Conservation (phyloP, 768 basidiomycete species). For the Suillus tomentosus region DNA sequence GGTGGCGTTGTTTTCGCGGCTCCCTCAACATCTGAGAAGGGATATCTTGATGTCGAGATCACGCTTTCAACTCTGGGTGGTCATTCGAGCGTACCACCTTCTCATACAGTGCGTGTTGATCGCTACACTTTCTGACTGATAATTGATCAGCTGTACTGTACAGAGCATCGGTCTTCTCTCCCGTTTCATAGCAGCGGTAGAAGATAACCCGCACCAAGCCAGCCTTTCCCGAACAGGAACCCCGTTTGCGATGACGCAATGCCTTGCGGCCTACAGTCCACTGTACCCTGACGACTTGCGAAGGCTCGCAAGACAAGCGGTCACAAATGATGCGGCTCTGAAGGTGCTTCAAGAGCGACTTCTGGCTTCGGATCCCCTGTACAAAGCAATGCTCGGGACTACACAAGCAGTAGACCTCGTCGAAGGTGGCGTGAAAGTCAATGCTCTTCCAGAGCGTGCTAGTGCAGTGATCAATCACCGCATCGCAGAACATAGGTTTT, state of each 20-base stretch:
- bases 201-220: slow-evolving; percentile 55
- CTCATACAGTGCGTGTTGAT: slow-evolving; percentile 59
- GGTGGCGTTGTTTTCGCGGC: slow-evolving; percentile 44
- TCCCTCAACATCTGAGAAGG: slow-evolving; percentile 73
- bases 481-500: slow-evolving; percentile 61
- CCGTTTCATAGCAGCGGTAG: slow-evolving; percentile 60
- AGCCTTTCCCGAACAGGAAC: slow-evolving; percentile 42
- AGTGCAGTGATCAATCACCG: slow-evolving; percentile 71
- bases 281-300: slow-evolving; percentile 49
- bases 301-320: slow-evolving; percentile 45
- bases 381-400: slow-evolving; percentile 55
- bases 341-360: slow-evolving; percentile 43
- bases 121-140: background rate
- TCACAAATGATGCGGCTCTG: slow-evolving; percentile 49
- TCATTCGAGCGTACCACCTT: slow-evolving; percentile 79
- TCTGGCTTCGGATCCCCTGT: slow-evolving; percentile 24
- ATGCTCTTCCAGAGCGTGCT: slow-evolving; percentile 75
- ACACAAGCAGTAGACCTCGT: slow-evolving; percentile 77
- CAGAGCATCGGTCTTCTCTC: slow-evolving; percentile 80
- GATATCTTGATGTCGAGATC: slow-evolving; percentile 62
- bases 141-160: background rate
- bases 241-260: slow-evolving; percentile 44
- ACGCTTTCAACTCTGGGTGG: slow-evolving; percentile 69
- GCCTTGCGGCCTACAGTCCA: slow-evolving; percentile 60
- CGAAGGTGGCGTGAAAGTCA: slow-evolving; percentile 64